These are phyloP conservation scores for Periglandula ipomoeae DNA, from an alignment of 2,329 filamentous ascomycete species.

Conservation along the genomic window DNA sequence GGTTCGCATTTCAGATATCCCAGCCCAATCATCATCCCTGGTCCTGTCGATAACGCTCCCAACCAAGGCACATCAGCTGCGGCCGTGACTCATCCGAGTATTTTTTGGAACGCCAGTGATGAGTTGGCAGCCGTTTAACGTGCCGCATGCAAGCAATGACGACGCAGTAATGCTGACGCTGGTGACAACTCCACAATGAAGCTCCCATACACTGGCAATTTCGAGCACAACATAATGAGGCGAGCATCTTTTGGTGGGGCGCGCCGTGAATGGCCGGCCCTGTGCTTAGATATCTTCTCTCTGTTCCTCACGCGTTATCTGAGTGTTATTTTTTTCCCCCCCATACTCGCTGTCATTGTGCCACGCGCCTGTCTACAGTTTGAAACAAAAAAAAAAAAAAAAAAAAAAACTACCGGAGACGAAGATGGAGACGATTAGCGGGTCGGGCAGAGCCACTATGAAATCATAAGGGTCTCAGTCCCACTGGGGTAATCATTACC, in stretches of 20 bases:
- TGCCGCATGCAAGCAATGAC: too few relatives aligned
- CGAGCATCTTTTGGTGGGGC: too few relatives aligned
- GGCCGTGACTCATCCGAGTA: not conserved
- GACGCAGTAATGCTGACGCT: too few relatives aligned
- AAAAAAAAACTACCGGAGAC: too few relatives aligned
- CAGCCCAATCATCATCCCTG: slow-evolving; percentile 2
- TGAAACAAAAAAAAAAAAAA: not conserved
- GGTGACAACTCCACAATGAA: too few relatives aligned
- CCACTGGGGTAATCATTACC: not conserved
- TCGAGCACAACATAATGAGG: too few relatives aligned
- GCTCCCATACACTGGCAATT: too few relatives aligned
- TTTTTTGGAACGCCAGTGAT: not conserved
- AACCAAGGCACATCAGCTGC: not conserved
- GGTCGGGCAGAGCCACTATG: slow-evolving; percentile 5
- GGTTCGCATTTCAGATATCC: not conserved
- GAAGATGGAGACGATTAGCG: slow-evolving; percentile 4
- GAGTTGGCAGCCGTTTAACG: not conserved
- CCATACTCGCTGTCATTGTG: not conserved
- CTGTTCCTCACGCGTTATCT: too few relatives aligned
- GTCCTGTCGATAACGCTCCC: not conserved
- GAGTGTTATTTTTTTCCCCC: too few relatives aligned
- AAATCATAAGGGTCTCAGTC: slow-evolving; percentile 11
- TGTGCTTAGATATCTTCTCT: too few relatives aligned
- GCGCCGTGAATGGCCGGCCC: too few relatives aligned
- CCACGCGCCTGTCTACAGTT: too few relatives aligned